Evolutionary conservation across 129 eudicot species (phyloP).

Genomic region (Gnaphalium uliginosum): DNA sequence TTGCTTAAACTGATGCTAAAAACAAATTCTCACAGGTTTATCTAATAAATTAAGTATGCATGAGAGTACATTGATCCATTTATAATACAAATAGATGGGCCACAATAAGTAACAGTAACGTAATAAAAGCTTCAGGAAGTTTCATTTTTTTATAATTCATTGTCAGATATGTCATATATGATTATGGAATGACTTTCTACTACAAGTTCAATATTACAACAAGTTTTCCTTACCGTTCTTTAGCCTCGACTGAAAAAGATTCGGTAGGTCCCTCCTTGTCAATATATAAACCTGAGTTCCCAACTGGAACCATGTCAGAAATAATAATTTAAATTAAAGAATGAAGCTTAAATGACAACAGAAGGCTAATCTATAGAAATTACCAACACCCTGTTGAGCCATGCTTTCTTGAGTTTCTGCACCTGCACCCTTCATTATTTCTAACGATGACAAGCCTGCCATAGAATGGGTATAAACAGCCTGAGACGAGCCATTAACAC

Average conservation of each 20-base stretch:
- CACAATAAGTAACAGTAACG: not conserved
- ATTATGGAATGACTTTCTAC: not conserved
- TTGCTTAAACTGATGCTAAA: not conserved
- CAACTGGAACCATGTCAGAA: conserved; percentile 39
- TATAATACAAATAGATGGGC: not conserved
- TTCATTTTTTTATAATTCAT: not conserved
- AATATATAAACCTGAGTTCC: conserved; percentile 40
- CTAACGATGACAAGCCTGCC: conserved; percentile 26
- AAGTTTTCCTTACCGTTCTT: conserved; percentile 50
- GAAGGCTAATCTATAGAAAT: not conserved
- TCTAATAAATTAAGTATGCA: not conserved
- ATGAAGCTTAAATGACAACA: not conserved
- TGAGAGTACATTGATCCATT: not conserved
- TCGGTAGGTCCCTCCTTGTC: conserved; percentile 44
- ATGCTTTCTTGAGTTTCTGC: conserved; percentile 43
- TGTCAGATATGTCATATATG: too few species aligned
- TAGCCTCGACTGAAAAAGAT: conserved; percentile 43
- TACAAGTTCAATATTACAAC: not conserved
- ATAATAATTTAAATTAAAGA: not conserved
- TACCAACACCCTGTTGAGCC: conserved; percentile 42
- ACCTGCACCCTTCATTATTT: conserved; percentile 30
- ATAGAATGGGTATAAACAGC: conserved; percentile 2
- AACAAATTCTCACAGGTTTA: not conserved
- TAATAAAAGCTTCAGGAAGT: conserved; percentile 4
- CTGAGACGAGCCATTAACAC: conserved; percentile 24